Conservation (phyloP, 2,329 filamentous ascomycete species). For the Phaeosphaeria sp. region DNA sequence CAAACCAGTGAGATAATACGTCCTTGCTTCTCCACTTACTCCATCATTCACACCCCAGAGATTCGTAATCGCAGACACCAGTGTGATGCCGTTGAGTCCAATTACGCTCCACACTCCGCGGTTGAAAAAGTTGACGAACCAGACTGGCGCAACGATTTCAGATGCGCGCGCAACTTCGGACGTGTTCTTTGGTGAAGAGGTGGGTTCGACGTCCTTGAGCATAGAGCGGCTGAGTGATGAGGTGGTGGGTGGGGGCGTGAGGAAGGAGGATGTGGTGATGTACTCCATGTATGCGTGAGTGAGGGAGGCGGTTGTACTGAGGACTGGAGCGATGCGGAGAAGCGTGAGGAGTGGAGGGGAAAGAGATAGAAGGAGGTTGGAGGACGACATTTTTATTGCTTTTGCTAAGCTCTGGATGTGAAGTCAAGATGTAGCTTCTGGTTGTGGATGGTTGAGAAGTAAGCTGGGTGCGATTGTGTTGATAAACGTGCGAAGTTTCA, state of each 20-base stretch:
- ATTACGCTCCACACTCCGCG: slow-evolving; percentile 24
- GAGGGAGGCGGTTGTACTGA: slow-evolving; percentile 30
- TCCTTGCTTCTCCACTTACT: not conserved
- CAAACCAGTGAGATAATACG: slow-evolving; percentile 18
- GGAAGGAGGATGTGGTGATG: slow-evolving; percentile 29
- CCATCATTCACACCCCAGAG: slow-evolving; percentile 10
- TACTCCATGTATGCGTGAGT: slow-evolving; percentile 38
- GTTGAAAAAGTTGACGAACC: slow-evolving; percentile 31
- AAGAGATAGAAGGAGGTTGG: slow-evolving; percentile 6
- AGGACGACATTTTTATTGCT: not conserved
- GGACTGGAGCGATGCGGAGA: slow-evolving; percentile 31
- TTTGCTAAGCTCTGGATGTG: not conserved
- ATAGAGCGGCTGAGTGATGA: slow-evolving; percentile 5
- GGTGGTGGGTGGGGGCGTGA: slow-evolving; percentile 12
- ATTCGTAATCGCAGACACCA: slow-evolving; percentile 18
- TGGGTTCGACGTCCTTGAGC: not conserved
- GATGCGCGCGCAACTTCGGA: slow-evolving; percentile 13
- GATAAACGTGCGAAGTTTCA: not conserved
- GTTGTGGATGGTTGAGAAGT: not conserved
- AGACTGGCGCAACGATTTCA: slow-evolving; percentile 18
- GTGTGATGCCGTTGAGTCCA: slow-evolving; percentile 23
- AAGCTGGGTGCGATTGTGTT: not conserved
- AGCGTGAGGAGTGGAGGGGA: slow-evolving; percentile 15
- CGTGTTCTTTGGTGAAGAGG: not conserved
- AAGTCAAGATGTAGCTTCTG: too few relatives aligned